Base-by-base conservation (phyloP, 306 rosid species). In the Vigna angularis region DNA sequence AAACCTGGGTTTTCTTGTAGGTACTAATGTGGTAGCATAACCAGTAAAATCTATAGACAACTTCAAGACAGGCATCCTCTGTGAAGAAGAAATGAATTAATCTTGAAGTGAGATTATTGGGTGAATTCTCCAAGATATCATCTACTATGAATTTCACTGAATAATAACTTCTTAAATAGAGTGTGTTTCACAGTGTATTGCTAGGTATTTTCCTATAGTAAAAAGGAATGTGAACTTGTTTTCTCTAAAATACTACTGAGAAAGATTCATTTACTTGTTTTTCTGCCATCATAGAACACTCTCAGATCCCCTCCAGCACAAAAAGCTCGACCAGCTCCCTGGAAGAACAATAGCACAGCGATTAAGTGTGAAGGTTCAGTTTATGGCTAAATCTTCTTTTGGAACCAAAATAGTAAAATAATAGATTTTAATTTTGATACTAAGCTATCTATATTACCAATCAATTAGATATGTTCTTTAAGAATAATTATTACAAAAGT, bases 301-400 rank as follows among this genome's bases (percentile, higher is more conserved):
- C 84, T 95, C 83, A 95, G 78, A 84, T 95, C 98, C 20, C 98
- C 98, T 66, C 98, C 98, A 1, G 98, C 98, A 36, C 90, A 95
- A 74, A 92, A 95, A 51, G 97, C 98, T 76, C 98, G 85, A 48
- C 98, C 98, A 73, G 89, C 81, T 28, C 98, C 98, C 98, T 95
- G 49, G n/a, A 64, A 57, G 68, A 85, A 36, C 40, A 70, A 66
- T 52, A 22, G 48, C 38, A 56, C 73, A 48, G 15, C 30, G 73
- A 64, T 44, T 76, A 49, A 73, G 48, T 16, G 50, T 63, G 68
- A 47, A 63, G 68, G 68, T 32, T 61, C 67, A 61, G 16, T 6
- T 30, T 61, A 42, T 2, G 14, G 22, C 14, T 15, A 32, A 62
- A 6, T 38, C 22, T 38, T 42, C 71, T 66, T 66, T 18, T 42